These are phyloP conservation scores for Chenopodium quinoa DNA, from an alignment of 148 eudicot genomes.

Conservation along the genomic window DNA sequence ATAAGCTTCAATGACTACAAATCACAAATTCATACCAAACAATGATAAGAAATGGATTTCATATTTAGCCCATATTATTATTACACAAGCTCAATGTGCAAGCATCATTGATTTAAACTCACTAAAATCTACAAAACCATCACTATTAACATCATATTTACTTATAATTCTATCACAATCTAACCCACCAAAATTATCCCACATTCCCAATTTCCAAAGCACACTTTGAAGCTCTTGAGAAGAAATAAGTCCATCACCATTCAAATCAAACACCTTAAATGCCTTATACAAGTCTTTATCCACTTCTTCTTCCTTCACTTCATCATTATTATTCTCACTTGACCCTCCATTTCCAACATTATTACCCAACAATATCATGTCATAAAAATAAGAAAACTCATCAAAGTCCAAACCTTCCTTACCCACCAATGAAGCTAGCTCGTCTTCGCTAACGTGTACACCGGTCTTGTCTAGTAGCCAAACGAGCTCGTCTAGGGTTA, in stretches of 20 bases:
- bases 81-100: conserved; percentile 18
- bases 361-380: conserved; percentile 20
- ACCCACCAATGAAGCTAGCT: conserved; percentile 40
- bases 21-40: background rate
- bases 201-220: conserved; percentile 52
- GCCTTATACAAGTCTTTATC: conserved; percentile 45
- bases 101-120: conserved; percentile 85
- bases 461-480: conserved; percentile 44
- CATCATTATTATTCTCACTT: conserved; percentile 3
- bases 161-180: conserved; percentile 51
- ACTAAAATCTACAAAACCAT: conserved; percentile 65
- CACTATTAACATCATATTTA: conserved; percentile 54
- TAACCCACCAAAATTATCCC: conserved; percentile 37
- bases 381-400: conserved; percentile 43
- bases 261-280: conserved; percentile 65
- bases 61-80: background rate
- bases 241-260: conserved; percentile 66
- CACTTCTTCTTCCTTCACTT: conserved; percentile 13
- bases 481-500: conserved; percentile 51
- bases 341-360: background rate
- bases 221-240: conserved; percentile 58
- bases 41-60: background rate
- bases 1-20: background rate
- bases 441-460: conserved; percentile 29
- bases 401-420: conserved; percentile 31